Conservation (phyloP, 1,284 basidiomycete species). For the Leccinum angustisporum region DNA sequence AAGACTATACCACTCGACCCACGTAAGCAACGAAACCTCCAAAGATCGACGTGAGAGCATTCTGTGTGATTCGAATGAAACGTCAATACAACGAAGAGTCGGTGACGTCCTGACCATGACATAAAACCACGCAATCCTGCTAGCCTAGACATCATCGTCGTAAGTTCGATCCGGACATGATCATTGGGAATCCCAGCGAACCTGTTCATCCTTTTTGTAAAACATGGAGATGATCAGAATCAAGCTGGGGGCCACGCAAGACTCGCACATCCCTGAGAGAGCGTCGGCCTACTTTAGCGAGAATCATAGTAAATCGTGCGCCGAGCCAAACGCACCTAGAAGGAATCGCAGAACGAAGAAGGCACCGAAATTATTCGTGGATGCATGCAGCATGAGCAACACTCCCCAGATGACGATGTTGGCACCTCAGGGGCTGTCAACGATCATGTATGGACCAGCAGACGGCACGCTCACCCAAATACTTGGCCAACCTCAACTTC, state of each 20-base stretch:
- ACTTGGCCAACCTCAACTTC: slow-evolving; percentile 58
- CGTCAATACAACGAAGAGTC: background rate
- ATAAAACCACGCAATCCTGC: slow-evolving; percentile 66
- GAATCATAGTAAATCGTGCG: background rate
- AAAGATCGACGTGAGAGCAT: slow-evolving; percentile 60
- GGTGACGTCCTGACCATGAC: slow-evolving; percentile 48
- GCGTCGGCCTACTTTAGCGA: background rate
- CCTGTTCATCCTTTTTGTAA: slow-evolving; percentile 71
- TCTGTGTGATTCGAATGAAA: slow-evolving; percentile 35
- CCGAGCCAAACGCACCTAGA: slow-evolving; percentile 41
- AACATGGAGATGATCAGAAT: slow-evolving; percentile 68
- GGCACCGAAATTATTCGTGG: slow-evolving; percentile 53
- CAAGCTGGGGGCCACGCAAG: slow-evolving; percentile 61
- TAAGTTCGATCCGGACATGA: background rate
- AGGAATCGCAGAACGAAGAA: slow-evolving; percentile 65
- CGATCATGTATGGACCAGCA: background rate
- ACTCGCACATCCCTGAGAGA: slow-evolving; percentile 60
- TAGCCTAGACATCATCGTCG: slow-evolving; percentile 39
- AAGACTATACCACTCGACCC: slow-evolving; percentile 13
- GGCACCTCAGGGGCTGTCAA: slow-evolving; percentile 36
- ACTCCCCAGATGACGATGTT: slow-evolving; percentile 66
- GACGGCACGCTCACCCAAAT: slow-evolving; percentile 45
- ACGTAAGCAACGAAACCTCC: slow-evolving; percentile 69
- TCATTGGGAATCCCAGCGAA: slow-evolving; percentile 13
- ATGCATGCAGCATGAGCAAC: slow-evolving; percentile 61